Evolutionary conservation across 2,329 filamentous ascomycete genomes (phyloP).

Genomic region (Pseudogymnoascus pannorum): DNA sequence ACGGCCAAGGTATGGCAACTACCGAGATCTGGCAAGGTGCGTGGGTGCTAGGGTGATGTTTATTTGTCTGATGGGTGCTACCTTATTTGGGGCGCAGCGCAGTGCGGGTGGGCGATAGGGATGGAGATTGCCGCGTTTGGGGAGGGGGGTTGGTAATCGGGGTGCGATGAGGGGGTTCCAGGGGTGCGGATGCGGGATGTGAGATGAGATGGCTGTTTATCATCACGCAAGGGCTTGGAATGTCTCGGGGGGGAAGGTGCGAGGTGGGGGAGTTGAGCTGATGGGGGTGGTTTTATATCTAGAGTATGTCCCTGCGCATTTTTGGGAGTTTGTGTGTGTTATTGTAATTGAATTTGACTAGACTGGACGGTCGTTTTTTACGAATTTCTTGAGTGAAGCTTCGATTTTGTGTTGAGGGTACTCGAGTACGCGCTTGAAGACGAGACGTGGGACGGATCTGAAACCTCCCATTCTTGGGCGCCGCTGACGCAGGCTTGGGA

Average conservation of each 20-base stretch:
- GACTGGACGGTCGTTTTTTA: background rate
- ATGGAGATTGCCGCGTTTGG: background rate
- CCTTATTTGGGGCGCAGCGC: background rate
- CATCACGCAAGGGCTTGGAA: background rate
- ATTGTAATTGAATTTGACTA: background rate
- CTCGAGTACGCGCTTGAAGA: background rate
- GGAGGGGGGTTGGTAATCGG: background rate
- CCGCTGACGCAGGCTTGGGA: background rate
- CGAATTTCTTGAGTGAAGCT: background rate
- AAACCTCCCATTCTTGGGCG: background rate
- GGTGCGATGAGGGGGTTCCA: background rate
- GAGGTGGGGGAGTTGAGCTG: background rate
- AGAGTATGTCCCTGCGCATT: background rate
- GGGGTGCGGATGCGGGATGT: background rate
- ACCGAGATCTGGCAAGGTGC: background rate
- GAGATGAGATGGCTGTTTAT: background rate
- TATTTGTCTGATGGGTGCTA: background rate
- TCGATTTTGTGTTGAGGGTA: background rate
- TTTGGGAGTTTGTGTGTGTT: background rate
- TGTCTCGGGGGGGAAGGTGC: background rate
- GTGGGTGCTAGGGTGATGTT: background rate
- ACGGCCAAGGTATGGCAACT: background rate
- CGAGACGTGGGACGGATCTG: background rate
- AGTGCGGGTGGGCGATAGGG: too few relatives aligned
- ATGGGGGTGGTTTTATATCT: background rate